phyloP scores from a whole-genome alignment of 768 basidiomycete species.

The Tricholomella constricta region DNA sequence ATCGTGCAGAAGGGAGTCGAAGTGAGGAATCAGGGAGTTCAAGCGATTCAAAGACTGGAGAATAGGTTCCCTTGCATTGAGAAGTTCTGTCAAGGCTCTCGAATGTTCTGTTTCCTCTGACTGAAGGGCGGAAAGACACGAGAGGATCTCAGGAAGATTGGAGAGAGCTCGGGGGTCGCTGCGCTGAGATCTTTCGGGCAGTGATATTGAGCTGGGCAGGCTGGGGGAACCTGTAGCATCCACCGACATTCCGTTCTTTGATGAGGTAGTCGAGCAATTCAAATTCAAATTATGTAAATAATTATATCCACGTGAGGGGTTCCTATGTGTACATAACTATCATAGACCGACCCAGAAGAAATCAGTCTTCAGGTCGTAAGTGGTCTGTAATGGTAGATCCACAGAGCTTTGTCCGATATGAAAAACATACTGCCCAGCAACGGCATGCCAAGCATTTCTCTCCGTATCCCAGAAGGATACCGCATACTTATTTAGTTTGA shows the following conservation, averaged over 20 bases:
- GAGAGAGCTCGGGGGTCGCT: conserved; percentile 51
- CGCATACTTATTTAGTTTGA: conserved; percentile 67
- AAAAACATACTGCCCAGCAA: conserved; percentile 51
- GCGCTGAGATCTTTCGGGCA: conserved; percentile 1
- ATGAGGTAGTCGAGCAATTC: no score
- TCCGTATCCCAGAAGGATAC: conserved; percentile 64
- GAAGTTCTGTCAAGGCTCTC: conserved; percentile 65
- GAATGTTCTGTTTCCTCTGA: conserved; percentile 79
- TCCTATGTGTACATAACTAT: no score
- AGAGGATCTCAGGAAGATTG: conserved; percentile 67
- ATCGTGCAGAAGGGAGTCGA: conserved; percentile 65
- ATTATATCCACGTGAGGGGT: no score
- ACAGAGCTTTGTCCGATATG: conserved; percentile 45
- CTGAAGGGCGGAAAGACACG: conserved; percentile 74
- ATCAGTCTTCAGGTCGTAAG: conserved; percentile 22
- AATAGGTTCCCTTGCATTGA: conserved; percentile 71
- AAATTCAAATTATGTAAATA: no score
- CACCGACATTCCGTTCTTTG: conserved; percentile 9
- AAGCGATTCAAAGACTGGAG: conserved; percentile 61
- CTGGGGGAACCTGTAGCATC: not conserved
- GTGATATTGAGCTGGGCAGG: not conserved
- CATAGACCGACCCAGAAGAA: conserved; percentile 36
- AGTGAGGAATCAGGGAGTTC: conserved; percentile 56
- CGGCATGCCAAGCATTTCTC: conserved; percentile 48
- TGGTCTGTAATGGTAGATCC: conserved; percentile 25